Conservation (phyloP, 352 stramenopile genomes). For the Albugo candida region DNA sequence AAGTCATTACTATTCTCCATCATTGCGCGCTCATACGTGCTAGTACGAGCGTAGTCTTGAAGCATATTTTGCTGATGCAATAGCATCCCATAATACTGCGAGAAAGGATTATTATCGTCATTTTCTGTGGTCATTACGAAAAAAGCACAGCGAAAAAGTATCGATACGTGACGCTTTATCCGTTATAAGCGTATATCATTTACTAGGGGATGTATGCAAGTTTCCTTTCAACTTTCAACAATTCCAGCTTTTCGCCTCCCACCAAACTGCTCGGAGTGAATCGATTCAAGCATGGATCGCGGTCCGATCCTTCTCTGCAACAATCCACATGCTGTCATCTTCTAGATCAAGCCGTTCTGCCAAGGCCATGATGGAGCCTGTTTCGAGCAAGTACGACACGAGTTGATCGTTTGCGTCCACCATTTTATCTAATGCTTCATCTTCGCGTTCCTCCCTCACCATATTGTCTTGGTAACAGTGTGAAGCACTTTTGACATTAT, state of each 20-base stretch:
- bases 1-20: conserved; percentile 92
- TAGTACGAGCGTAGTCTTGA: conserved; percentile 96
- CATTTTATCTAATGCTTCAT: conserved; percentile 60
- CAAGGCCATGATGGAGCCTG: conserved; percentile 69
- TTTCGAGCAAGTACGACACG: conserved; percentile 72
- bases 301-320: conserved; percentile 68
- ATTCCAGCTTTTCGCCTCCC: no score
- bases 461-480: no score
- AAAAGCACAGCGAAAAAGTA: no score
- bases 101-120: conserved; percentile 82
- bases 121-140: conserved; percentile 3
- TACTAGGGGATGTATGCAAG: no score
- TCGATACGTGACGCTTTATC: no score
- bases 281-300: conserved; percentile 47
- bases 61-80: conserved; percentile 99
- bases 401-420: conserved; percentile 66
- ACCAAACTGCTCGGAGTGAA: no score
- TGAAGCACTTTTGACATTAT: no score
- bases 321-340: conserved; percentile 67
- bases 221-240: no score
- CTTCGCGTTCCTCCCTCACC: background rate
- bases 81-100: conserved; percentile 89
- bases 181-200: no score
- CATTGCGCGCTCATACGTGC: conserved; percentile 96
- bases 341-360: conserved; percentile 62